Evolutionary conservation across 75 land plant species (phyloP), one percentile per base, ranked within the genome.

Genomic region (Pseudotsuga menziesii): DNA sequence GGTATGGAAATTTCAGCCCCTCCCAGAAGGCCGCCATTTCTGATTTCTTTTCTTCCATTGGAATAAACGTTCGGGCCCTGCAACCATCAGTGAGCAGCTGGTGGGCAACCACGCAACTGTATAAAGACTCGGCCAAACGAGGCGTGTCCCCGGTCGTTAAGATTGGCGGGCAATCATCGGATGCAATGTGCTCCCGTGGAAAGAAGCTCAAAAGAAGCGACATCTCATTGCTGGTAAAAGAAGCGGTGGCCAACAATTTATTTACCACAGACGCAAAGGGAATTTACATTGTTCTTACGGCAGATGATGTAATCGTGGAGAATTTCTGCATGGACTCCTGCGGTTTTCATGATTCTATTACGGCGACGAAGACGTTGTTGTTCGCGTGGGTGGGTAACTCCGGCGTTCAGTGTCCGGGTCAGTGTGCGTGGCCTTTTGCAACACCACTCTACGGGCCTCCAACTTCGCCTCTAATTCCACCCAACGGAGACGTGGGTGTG

Each of bases 321-420:
- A 93, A 91, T 3, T 91, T 93, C 88, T 93, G 95, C 82, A 75
- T 79, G 80, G 85, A 84, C 83, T 70, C 83, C 4, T 93, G 95
- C 81, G 95, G 86, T 63, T 58, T 73, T 35, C 95, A 92, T 75
- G 83, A 66, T 3, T 66, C 44, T 0, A 36, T 64, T n/a, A n/a
- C n/a, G n/a, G n/a, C n/a, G n/a, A n/a, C n/a, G n/a, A n/a, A n/a
- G 3, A 82, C n/a, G 83, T 19, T 83, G 20, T 79, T 85, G 23
- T 81, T 76, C 13, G 78, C 59, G 22, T 84, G 85, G 85, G 79
- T 81, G 0, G 85, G 85, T 29, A 81, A 84, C 66, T 70, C 85
- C 0, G 85, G 63, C 7, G 82, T 60, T 11, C 84, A 84, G 71
- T 84, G 85, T 79, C 84, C 85, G 13, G 85, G 84, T 13, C 71